phyloP scores from a whole-genome alignment of 228 moss, liverwort and hornwort species.

The Sphagnum fallax region DNA sequence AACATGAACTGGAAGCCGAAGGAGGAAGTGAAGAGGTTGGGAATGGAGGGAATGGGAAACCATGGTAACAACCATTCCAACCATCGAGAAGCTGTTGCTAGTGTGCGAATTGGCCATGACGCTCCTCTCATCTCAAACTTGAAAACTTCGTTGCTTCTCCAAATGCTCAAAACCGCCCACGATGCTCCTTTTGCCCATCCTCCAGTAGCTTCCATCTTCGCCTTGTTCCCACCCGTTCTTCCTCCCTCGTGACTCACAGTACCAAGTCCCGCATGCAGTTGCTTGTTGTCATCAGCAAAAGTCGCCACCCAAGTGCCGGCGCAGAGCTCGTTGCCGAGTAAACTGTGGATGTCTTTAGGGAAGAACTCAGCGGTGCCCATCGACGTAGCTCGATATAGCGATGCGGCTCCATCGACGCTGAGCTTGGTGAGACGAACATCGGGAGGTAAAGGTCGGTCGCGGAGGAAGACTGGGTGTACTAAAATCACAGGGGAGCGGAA shows the following conservation, averaged over 20 bases:
- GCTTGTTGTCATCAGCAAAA: conserved; percentile 20
- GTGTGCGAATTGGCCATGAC: conserved; percentile 49
- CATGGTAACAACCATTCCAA: conserved; percentile 73
- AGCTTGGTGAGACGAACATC: conserved; percentile 56
- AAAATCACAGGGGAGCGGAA: conserved; percentile 75
- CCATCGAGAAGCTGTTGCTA: conserved; percentile 56
- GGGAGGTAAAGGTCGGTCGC: conserved; percentile 48
- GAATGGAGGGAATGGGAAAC: conserved; percentile 75
- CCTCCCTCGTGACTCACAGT: conserved; percentile 27
- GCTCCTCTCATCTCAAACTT: conserved; percentile 74
- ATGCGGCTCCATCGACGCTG: conserved; percentile 46
- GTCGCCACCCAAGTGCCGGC: conserved; percentile 96
- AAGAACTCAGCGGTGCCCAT: conserved; percentile 89
- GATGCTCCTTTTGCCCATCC: conserved; percentile 33
- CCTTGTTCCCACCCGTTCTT: too few relatives aligned
- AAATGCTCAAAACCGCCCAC: conserved; percentile 88
- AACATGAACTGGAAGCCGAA: conserved; percentile 98
- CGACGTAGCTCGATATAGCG: conserved; percentile 44
- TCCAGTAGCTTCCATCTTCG: conserved; percentile 16
- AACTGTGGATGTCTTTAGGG: conserved; percentile 77
- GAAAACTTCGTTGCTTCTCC: conserved; percentile 95
- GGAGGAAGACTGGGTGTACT: conserved; percentile 77
- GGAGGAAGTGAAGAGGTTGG: conserved; percentile 64
- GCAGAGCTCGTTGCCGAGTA: conserved; percentile 70
- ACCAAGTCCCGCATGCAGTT: conserved; percentile 23